A percentile compares a stretch with the other conserved stretches of the same genome.
phyloP scores from a whole-genome alignment of 2,329 filamentous ascomycete genomes.

The Chaetomiaceae sp. region DNA sequence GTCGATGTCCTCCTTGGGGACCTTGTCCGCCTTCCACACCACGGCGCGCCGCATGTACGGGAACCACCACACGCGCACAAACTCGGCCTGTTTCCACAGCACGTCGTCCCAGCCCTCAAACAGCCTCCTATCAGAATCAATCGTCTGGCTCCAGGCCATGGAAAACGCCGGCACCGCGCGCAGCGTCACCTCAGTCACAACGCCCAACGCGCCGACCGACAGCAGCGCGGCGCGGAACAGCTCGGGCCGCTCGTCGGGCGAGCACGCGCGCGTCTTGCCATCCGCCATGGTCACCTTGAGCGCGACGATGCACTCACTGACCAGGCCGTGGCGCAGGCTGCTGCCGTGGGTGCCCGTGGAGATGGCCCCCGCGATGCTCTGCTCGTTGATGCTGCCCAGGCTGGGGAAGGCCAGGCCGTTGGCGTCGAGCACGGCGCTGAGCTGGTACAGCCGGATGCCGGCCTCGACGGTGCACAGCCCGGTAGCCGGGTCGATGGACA shows the following conservation, averaged over 20 bases:
- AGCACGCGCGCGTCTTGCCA: slow-evolving; percentile 68
- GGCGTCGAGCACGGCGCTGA: slow-evolving; percentile 69
- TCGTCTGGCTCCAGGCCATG: slow-evolving; percentile 79
- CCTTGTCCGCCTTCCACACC: slow-evolving; percentile 72
- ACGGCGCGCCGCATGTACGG: slow-evolving; percentile 86
- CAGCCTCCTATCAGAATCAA: slow-evolving; percentile 65
- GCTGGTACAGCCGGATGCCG: slow-evolving; percentile 75
- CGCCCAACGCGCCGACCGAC: slow-evolving; percentile 82
- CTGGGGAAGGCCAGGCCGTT: slow-evolving; percentile 83
- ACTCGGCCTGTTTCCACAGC: slow-evolving; percentile 82
- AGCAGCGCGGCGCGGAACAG: slow-evolving; percentile 86
- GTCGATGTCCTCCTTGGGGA: slow-evolving; percentile 37
- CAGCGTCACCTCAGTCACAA: slow-evolving; percentile 86
- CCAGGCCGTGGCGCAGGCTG: slow-evolving; percentile 73
- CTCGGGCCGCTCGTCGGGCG: slow-evolving; percentile 60
- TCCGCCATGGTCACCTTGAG: slow-evolving; percentile 79
- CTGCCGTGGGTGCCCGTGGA: slow-evolving; percentile 92
- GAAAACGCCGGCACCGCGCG: slow-evolving; percentile 74
- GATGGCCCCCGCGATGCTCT: slow-evolving; percentile 89
- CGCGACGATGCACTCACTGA: slow-evolving; percentile 71
- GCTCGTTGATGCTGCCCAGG: slow-evolving; percentile 89
- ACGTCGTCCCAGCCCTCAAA: slow-evolving; percentile 65
- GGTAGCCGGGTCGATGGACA: slow-evolving; percentile 62
- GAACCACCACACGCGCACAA: slow-evolving; percentile 95
- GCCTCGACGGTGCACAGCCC: slow-evolving; percentile 72